These are phyloP conservation scores for Halophytophthora polymorphica DNA, from an alignment of 352 stramenopile species.

Conservation along the genomic window DNA sequence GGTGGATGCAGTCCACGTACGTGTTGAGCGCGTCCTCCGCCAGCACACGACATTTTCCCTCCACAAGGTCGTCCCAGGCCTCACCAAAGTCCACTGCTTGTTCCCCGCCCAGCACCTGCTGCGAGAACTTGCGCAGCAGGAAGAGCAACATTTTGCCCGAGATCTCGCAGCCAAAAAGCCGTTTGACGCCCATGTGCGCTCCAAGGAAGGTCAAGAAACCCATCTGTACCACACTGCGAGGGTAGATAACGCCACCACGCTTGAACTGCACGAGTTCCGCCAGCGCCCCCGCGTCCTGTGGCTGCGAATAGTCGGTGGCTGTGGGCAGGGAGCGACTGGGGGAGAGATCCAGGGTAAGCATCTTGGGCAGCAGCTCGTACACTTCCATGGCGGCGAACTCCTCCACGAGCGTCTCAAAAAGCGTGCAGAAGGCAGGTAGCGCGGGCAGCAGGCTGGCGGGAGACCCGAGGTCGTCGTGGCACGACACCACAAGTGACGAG, in stretches of 20 bases:
- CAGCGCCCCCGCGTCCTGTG: constrained; percentile 14
- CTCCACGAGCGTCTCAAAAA: constrained; percentile 40
- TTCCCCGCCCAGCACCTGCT: constrained; percentile 24
- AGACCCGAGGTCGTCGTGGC: constrained; percentile 29
- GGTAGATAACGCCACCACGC: constrained; percentile 19
- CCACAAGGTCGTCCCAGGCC: constrained; percentile 69
- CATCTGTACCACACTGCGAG: constrained; percentile 15
- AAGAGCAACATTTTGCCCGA: constrained; percentile 47
- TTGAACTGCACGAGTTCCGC: constrained; percentile 41
- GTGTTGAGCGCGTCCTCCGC: constrained; percentile 63
- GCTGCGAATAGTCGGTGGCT: constrained; percentile 5
- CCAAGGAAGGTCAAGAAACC: constrained; percentile 32
- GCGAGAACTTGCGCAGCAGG: constrained; percentile 33
- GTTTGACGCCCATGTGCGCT: constrained; percentile 40
- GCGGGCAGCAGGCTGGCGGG: constrained; percentile 13
- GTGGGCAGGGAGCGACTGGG: constrained; percentile 17
- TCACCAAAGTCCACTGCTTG: constrained; percentile 44
- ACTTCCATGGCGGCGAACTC: constrained; percentile 51
- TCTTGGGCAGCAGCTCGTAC: constrained; percentile 54
- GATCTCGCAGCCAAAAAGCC: constrained; percentile 63
- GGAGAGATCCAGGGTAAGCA: constrained; percentile 55
- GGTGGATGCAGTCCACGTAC: constrained; percentile 75
- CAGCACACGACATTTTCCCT: constrained; percentile 43
- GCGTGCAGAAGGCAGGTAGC: constrained; percentile 39
- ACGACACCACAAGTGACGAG: constrained; percentile 64